A percentile compares a stretch with the other conserved stretches of the same genome.
Conservation (phyloP, 441 rosid genomes). For the Pelargonium fulgidum region DNA sequence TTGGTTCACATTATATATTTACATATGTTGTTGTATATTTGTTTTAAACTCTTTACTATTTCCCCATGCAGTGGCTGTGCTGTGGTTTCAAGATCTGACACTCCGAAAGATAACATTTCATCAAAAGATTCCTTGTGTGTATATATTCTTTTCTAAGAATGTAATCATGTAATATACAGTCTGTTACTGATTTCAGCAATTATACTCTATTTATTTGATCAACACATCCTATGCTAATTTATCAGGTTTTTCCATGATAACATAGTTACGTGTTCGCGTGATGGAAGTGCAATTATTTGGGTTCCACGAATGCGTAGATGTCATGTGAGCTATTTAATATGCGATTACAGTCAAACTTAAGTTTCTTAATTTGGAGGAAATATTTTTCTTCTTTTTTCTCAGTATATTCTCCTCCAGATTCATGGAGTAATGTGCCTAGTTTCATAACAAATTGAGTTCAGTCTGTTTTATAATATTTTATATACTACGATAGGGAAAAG, state of each 20-base stretch:
- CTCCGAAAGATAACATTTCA: slow-evolving; percentile 69
- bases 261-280: slow-evolving; percentile 99
- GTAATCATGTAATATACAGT: not conserved
- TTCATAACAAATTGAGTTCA: not conserved
- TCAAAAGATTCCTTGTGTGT: slow-evolving; percentile 87
- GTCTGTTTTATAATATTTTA: slow-evolving; percentile 17
- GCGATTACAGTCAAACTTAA: slow-evolving; percentile 13
- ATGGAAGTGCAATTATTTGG: slow-evolving; percentile 99
- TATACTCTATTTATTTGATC: slow-evolving; percentile 17
- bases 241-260: slow-evolving; percentile 88
- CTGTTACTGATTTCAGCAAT: slow-evolving; percentile 13
- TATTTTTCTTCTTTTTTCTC: slow-evolving; percentile 16
- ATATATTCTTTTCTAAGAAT: slow-evolving; percentile 10
- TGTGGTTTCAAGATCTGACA: slow-evolving; percentile 66
- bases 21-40: not conserved
- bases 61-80: slow-evolving; percentile 84
- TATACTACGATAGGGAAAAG: slow-evolving; percentile 58
- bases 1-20: slow-evolving; percentile 11
- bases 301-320: slow-evolving; percentile 85
- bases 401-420: slow-evolving; percentile 2
- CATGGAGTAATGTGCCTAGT: slow-evolving; percentile 19
- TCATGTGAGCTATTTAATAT: slow-evolving; percentile 46
- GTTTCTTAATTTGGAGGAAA: slow-evolving; percentile 19
- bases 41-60: slow-evolving; percentile 16
- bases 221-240: slow-evolving; percentile 19